These are phyloP conservation scores for Saccharomycopsis synnaedendra DNA, from an alignment of 805 yeast species.

Conservation along the genomic window DNA sequence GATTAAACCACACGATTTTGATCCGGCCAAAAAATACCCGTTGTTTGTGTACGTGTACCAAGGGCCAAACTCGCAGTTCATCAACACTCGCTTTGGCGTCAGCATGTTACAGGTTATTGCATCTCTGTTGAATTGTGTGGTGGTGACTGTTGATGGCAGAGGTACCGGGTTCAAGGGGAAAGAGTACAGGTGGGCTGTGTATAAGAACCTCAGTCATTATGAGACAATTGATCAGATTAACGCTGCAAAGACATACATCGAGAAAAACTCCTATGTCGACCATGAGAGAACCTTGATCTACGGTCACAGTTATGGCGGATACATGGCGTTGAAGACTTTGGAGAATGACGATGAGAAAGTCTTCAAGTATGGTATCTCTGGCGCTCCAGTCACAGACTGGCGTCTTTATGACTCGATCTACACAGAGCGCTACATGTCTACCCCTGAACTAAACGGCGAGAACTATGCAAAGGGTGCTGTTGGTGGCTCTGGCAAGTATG, in stretches of 20 bases:
- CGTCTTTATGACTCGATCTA: slow-evolving; percentile 62
- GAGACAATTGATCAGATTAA: slow-evolving; percentile 82
- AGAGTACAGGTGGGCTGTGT: slow-evolving; percentile 63
- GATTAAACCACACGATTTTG: slow-evolving; percentile 66
- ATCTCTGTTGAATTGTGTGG: slow-evolving; percentile 68
- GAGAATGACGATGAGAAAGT: slow-evolving; percentile 52
- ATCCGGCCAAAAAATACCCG: slow-evolving; percentile 44
- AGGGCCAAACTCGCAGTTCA: slow-evolving; percentile 90
- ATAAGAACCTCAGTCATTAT: slow-evolving; percentile 69
- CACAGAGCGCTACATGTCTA: slow-evolving; percentile 66
- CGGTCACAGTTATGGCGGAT: slow-evolving; percentile 91
- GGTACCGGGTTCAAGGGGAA: slow-evolving; percentile 91
- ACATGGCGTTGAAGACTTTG: slow-evolving; percentile 59
- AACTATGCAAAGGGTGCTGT: slow-evolving; percentile 40
- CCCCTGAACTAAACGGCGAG: slow-evolving; percentile 35
- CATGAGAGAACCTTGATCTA: slow-evolving; percentile 50
- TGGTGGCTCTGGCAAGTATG: slow-evolving; percentile 24
- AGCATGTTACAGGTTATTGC: slow-evolving; percentile 69
- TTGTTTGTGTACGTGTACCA: slow-evolving; percentile 86
- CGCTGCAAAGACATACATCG: slow-evolving; percentile 68
- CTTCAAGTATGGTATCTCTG: slow-evolving; percentile 69
- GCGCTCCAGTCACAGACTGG: slow-evolving; percentile 84
- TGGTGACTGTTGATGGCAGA: slow-evolving; percentile 92
- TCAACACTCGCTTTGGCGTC: slow-evolving; percentile 46
- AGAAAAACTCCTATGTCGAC: slow-evolving; percentile 35